Percentiles rank a stretch among this genome's conserved stretches.
phyloP scores from a whole-genome alignment of 805 yeast genomes.

The Candida wancherniae region DNA sequence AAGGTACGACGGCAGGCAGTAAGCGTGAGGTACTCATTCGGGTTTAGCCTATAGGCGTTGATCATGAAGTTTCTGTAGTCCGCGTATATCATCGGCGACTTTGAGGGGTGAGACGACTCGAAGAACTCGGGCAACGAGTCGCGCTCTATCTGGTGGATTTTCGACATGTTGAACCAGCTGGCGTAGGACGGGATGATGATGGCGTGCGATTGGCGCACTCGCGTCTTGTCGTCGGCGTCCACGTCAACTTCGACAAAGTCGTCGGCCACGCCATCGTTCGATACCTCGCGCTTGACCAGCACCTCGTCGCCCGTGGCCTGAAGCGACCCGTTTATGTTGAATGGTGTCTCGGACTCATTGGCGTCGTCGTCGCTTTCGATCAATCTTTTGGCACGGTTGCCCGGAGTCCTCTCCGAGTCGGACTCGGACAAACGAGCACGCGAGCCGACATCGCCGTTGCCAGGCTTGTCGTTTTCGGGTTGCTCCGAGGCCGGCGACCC shows the following conservation, averaged over 20 bases:
- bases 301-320: neutral
- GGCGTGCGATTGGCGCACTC: conserved; percentile 67
- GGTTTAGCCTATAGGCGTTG: conserved; percentile 81
- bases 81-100: conserved; percentile 76
- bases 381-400: neutral
- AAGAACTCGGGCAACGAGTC: conserved; percentile 88
- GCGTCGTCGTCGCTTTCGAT: neutral
- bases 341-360: conserved; percentile 1
- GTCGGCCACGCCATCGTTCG: neutral
- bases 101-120: conserved; percentile 62
- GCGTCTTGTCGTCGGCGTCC: conserved; percentile 14
- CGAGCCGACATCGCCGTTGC: no score
- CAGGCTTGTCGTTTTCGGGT: no score
- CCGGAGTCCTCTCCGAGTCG: neutral
- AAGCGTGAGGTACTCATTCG: conserved; percentile 81
- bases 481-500: no score
- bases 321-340: neutral
- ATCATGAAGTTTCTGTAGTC: conserved; percentile 86
- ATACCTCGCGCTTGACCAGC: neutral
- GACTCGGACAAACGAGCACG: neutral
- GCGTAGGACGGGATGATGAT: conserved; percentile 85
- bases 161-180: conserved; percentile 74
- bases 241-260: conserved; percentile 6
- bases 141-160: conserved; percentile 71
- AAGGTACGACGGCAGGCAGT: conserved; percentile 89